phyloP scores from a whole-genome alignment of 2,329 filamentous ascomycete species.

The Apiospora pterosperma region DNA sequence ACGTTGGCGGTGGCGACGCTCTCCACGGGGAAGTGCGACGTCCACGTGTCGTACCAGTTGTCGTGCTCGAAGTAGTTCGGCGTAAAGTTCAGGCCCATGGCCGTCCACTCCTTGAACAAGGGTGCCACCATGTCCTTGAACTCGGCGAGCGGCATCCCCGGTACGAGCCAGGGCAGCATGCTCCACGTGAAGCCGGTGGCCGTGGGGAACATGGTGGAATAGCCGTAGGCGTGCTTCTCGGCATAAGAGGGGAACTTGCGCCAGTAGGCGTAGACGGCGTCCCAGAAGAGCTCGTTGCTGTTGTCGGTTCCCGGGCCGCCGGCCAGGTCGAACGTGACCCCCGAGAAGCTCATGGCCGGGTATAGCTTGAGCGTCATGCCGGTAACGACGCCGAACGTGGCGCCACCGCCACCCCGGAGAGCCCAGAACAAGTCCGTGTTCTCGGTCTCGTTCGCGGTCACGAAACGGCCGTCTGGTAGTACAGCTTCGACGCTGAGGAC shows the following conservation, averaged over 20 bases:
- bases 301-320: slow-evolving; percentile 13
- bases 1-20: not conserved
- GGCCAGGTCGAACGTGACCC: slow-evolving; percentile 21
- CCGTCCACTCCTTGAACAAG: not conserved
- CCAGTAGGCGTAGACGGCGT: slow-evolving; percentile 18
- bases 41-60: slow-evolving; percentile 2
- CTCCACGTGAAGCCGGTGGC: not conserved
- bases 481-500: slow-evolving; percentile 39
- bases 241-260: not conserved
- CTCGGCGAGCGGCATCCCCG: not conserved
- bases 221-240: not conserved
- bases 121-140: slow-evolving; percentile 1
- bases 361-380: slow-evolving; percentile 30
- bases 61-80: not conserved
- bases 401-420: slow-evolving; percentile 37
- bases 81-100: not conserved
- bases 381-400: slow-evolving; percentile 36
- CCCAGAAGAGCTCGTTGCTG: slow-evolving; percentile 24
- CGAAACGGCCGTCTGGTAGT: slow-evolving; percentile 36
- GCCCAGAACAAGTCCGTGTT: slow-evolving; percentile 46
- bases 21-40: not conserved
- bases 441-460: slow-evolving; percentile 33
- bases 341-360: slow-evolving; percentile 25
- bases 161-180: not conserved
- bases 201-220: not conserved